phyloP scores from a whole-genome alignment of 140 eudicot species.

The Stevia rebaudiana region DNA sequence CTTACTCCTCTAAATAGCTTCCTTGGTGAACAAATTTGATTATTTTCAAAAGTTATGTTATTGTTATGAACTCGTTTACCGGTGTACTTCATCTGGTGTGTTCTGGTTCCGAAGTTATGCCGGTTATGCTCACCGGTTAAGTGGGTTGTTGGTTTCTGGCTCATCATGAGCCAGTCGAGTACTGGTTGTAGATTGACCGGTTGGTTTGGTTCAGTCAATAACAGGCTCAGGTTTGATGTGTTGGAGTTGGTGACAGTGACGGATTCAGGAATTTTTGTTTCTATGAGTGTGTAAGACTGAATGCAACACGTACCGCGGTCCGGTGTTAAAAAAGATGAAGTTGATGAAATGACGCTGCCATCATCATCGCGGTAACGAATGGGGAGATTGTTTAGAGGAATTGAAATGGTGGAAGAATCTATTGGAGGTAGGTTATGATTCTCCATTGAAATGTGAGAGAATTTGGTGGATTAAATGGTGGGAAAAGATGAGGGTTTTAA shows the following conservation, averaged over 20 bases:
- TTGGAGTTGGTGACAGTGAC: not conserved
- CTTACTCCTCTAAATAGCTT: slow-evolving; percentile 81
- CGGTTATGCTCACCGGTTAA: slow-evolving; percentile 28
- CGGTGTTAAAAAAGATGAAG: slow-evolving; percentile 7
- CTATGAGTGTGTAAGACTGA: slow-evolving; percentile 17
- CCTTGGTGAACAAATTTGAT: slow-evolving; percentile 24
- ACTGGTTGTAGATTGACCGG: slow-evolving; percentile 19
- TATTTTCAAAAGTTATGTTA: slow-evolving; percentile 3
- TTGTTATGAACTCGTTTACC: not conserved
- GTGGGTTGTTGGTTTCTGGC: slow-evolving; percentile 21
- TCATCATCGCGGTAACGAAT: not conserved
- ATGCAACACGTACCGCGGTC: slow-evolving; percentile 3
- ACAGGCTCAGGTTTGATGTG: not conserved
- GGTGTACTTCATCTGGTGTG: slow-evolving; percentile 54
- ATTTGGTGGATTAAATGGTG: slow-evolving; percentile 19
- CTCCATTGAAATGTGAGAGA: slow-evolving; percentile 39
- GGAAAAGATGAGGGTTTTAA: slow-evolving; percentile 19
- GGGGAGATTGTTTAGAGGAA: not conserved
- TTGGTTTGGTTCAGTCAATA: slow-evolving; percentile 32
- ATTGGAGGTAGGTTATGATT: slow-evolving; percentile 37
- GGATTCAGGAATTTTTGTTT: too few species aligned
- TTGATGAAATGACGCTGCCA: not conserved
- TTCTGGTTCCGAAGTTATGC: slow-evolving; percentile 32
- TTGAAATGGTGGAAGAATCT: slow-evolving; percentile 26
- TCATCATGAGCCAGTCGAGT: slow-evolving; percentile 37